Conservation (phyloP, 108 stramenopile genomes). For the Cyclotella cryptica region DNA sequence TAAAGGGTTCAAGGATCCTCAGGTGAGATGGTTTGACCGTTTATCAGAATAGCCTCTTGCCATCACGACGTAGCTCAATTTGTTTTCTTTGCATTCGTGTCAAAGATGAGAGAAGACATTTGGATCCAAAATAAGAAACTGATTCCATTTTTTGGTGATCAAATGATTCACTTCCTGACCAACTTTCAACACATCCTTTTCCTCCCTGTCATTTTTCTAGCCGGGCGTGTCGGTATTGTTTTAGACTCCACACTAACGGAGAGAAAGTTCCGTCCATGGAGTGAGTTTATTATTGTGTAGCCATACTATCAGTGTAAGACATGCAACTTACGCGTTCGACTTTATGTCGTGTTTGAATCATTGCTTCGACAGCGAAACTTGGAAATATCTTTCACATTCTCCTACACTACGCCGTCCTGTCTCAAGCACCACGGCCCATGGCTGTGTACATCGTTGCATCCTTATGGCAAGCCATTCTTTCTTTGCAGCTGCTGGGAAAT, state of each 20-base stretch:
- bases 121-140: slow-evolving; percentile 39
- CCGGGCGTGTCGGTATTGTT: slow-evolving; percentile 39
- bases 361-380: slow-evolving; percentile 15
- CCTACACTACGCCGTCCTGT: slow-evolving; percentile 31
- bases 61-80: not conserved
- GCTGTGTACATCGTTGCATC: slow-evolving; percentile 22
- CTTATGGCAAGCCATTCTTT: slow-evolving; percentile 26
- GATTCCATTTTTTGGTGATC: slow-evolving; percentile 33
- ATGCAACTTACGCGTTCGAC: not conserved
- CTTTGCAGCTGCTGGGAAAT: slow-evolving; percentile 37
- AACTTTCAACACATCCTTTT: slow-evolving; percentile 44
- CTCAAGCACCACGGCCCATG: slow-evolving; percentile 22
- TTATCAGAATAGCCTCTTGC: not conserved
- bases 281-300: slow-evolving; percentile 4
- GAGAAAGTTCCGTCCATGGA: slow-evolving; percentile 43
- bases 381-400: slow-evolving; percentile 35
- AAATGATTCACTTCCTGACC: slow-evolving; percentile 33
- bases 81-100: not conserved
- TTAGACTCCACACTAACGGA: slow-evolving; percentile 37
- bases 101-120: slow-evolving; percentile 41
- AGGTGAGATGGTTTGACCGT: slow-evolving; percentile 13
- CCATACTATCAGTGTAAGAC: too few species aligned
- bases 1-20: slow-evolving; percentile 43
- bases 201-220: slow-evolving; percentile 32
- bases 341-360: not conserved